Evolutionary conservation across 805 yeast species (phyloP).

Genomic region (Myxozyma melibiosi): DNA sequence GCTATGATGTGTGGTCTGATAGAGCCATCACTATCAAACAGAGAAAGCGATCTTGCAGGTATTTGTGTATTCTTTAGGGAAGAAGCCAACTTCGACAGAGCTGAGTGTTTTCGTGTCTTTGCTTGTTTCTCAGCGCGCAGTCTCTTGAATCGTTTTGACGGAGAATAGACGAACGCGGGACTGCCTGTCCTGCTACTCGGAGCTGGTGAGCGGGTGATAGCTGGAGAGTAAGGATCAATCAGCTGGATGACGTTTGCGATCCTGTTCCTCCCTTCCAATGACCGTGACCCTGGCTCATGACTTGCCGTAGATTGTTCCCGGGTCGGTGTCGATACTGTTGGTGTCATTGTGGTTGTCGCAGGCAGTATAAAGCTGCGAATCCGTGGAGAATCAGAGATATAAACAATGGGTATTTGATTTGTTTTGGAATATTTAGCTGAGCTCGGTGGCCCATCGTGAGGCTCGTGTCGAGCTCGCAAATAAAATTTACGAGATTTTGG

Average conservation of each 20-base stretch:
- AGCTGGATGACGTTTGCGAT: slow-evolving; percentile 1
- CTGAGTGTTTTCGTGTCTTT: neutral
- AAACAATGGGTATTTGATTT: too few species aligned
- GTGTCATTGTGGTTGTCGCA: neutral
- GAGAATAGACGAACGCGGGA: slow-evolving; percentile 8
- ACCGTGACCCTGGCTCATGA: too few species aligned
- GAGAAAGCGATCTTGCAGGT: neutral
- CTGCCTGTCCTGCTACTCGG: neutral
- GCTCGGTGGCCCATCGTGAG: neutral
- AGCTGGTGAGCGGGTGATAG: neutral
- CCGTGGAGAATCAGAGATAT: too few species aligned
- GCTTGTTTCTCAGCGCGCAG: slow-evolving; percentile 17
- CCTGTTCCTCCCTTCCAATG: too few species aligned
- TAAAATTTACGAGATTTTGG: too few species aligned
- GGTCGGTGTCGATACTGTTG: neutral
- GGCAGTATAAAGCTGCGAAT: too few species aligned
- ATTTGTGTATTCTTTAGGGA: neutral
- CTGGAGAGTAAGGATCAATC: slow-evolving; percentile 2
- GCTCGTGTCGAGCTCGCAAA: neutral
- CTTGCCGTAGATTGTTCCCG: neutral
- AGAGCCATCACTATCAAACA: neutral
- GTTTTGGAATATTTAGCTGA: neutral
- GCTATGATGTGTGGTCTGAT: neutral
- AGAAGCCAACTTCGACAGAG: neutral
- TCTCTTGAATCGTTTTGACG: slow-evolving; percentile 21